These are phyloP conservation scores for Clohesyomyces aquaticus DNA, from an alignment of 495 filamentous ascomycete species.

Conservation along the genomic window DNA sequence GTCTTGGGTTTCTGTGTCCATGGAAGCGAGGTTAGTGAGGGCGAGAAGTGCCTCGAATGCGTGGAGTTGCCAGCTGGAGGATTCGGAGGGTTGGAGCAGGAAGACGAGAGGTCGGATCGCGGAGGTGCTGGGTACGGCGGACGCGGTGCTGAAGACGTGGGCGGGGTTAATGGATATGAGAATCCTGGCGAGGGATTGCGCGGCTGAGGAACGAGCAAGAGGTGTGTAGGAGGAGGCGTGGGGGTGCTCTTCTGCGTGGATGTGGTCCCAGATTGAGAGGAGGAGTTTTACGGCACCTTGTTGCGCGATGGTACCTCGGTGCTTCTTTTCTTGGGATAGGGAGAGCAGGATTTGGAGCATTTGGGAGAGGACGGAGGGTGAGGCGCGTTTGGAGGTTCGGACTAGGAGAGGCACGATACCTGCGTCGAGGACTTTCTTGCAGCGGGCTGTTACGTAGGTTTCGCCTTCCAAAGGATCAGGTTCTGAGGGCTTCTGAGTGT, in stretches of 20 bases:
- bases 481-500: slow-evolving; percentile 67
- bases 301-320: slow-evolving; percentile 80
- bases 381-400: slow-evolving; percentile 65
- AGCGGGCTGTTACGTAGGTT: slow-evolving; percentile 73
- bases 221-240: slow-evolving; percentile 36
- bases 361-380: slow-evolving; percentile 64
- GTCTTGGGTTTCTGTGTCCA: slow-evolving; percentile 67
- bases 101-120: slow-evolving; percentile 78
- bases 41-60: slow-evolving; percentile 89
- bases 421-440: slow-evolving; percentile 73
- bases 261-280: slow-evolving; percentile 64
- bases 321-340: slow-evolving; percentile 68
- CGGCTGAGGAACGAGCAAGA: slow-evolving; percentile 58
- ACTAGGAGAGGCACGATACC: slow-evolving; percentile 75
- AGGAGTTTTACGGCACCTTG: slow-evolving; percentile 89
- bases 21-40: slow-evolving; percentile 88
- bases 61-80: slow-evolving; percentile 74
- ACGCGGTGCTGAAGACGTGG: slow-evolving; percentile 80
- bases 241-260: slow-evolving; percentile 46
- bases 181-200: slow-evolving; percentile 89
- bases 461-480: slow-evolving; percentile 73
- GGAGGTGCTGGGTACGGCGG: slow-evolving; percentile 69
- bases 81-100: slow-evolving; percentile 67
- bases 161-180: slow-evolving; percentile 86
- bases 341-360: slow-evolving; percentile 76